These are phyloP conservation scores for Nepenthes mirabilis DNA, from an alignment of 148 eudicot genomes.

Conservation along the genomic window DNA sequence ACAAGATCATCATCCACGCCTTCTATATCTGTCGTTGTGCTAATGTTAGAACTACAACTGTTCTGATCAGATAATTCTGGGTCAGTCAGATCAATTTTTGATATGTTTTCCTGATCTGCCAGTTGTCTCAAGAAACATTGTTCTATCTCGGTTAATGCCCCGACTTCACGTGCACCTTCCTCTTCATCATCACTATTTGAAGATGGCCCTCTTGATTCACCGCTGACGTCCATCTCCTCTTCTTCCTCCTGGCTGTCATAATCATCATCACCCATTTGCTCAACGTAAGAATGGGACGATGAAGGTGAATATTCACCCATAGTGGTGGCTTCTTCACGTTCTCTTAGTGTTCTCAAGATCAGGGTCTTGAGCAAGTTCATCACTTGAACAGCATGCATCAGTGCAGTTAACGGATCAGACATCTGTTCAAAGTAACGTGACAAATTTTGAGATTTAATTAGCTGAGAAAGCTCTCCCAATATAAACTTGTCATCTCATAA, in stretches of 20 bases:
- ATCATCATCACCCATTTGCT: constrained; percentile 38
- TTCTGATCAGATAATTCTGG: constrained; percentile 17
- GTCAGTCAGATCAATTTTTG: constrained; percentile 3
- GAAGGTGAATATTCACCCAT: constrained; percentile 43
- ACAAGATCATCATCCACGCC: constrained; percentile 9
- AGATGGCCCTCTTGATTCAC: constrained; percentile 40
- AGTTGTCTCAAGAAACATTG: constrained; percentile 61
- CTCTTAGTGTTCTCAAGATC: constrained; percentile 60
- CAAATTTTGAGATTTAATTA: not conserved
- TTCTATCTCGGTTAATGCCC: constrained; percentile 44
- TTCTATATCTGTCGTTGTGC: constrained; percentile 21
- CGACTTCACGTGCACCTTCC: constrained; percentile 14
- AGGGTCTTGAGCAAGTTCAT: constrained; percentile 91
- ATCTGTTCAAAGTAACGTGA: constrained; percentile 32
- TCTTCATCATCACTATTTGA: constrained; percentile 41
- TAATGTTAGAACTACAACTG: constrained; percentile 17
- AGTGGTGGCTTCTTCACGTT: constrained; percentile 45
- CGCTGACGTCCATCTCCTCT: constrained; percentile 53
- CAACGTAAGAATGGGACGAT: constrained; percentile 39
- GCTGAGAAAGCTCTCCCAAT: not conserved
- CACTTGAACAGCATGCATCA: constrained; percentile 95
- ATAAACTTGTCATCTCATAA: not conserved
- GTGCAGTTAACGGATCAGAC: constrained; percentile 91
- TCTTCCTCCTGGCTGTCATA: constrained; percentile 59
- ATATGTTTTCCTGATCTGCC: constrained; percentile 18